These are phyloP conservation scores for Cornus florida DNA, from an alignment of 148 eudicot species.

Conservation along the genomic window DNA sequence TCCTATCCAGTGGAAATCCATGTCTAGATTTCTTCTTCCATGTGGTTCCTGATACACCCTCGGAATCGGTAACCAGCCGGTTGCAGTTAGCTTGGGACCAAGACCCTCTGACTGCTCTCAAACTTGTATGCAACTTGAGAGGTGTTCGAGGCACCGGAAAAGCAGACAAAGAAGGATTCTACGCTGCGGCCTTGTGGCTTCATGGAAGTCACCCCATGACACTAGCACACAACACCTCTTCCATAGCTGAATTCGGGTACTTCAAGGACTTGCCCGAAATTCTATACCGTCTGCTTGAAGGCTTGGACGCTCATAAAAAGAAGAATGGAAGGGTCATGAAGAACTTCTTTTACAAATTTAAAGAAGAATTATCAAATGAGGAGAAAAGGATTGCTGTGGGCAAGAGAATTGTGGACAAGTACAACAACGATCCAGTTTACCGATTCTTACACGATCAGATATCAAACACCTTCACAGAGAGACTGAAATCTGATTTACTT, in stretches of 20 bases:
- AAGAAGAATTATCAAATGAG: background rate
- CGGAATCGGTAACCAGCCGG: background rate
- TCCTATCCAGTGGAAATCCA: conserved; percentile 16
- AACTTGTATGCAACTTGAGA: conserved; percentile 12
- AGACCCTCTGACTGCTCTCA: conserved; percentile 15
- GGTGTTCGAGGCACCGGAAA: conserved; percentile 18
- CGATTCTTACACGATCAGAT: conserved; percentile 12
- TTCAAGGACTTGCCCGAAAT: conserved; percentile 19
- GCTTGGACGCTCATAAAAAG: conserved; percentile 5
- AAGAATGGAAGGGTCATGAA: background rate
- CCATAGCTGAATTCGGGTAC: conserved; percentile 11
- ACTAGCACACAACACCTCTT: conserved; percentile 2
- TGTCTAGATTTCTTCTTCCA: conserved; percentile 21
- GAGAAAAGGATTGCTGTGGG: background rate
- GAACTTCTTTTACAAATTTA: too few relatives aligned
- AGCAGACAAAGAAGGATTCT: conserved; percentile 13
- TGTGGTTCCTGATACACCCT: conserved; percentile 15
- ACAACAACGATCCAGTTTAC: conserved; percentile 9
- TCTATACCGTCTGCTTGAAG: conserved; percentile 20
- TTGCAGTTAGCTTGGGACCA: conserved; percentile 14
- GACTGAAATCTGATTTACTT: background rate
- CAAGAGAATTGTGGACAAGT: conserved; percentile 10
- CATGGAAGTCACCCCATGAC: conserved; percentile 13
- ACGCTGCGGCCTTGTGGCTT: conserved; percentile 13
- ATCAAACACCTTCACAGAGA: background rate